These are phyloP conservation scores for Crithidia sp. DNA, from an alignment of 208 protist genomes.

Conservation along the genomic window DNA sequence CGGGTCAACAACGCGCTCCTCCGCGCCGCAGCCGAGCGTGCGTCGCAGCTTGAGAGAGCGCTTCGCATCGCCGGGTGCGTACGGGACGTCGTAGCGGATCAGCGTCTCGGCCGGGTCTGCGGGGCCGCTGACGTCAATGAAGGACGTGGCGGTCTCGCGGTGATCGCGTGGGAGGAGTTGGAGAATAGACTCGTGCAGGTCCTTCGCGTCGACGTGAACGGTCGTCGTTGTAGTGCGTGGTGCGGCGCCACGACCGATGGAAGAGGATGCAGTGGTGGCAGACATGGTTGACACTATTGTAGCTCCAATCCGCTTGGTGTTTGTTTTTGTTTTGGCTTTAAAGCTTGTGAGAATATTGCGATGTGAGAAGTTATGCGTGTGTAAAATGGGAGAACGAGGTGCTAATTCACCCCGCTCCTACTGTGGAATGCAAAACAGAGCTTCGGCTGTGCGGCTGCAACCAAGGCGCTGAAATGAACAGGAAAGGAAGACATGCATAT, in stretches of 20 bases:
- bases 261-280: not conserved
- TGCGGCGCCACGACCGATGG: not conserved
- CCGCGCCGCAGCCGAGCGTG: slow-evolving; percentile 35
- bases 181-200: slow-evolving; percentile 34
- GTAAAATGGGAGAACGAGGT: too few species aligned
- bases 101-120: slow-evolving; percentile 56
- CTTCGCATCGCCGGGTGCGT: slow-evolving; percentile 64
- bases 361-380: too few species aligned
- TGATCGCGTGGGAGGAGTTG: slow-evolving; percentile 35
- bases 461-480: too few species aligned
- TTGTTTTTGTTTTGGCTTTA: not conserved
- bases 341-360: too few species aligned
- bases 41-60: slow-evolving; percentile 64
- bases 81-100: slow-evolving; percentile 85
- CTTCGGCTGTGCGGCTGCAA: too few species aligned
- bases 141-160: slow-evolving; percentile 18
- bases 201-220: not conserved
- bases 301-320: not conserved
- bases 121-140: slow-evolving; percentile 76
- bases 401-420: too few species aligned
- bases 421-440: too few species aligned
- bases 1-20: slow-evolving; percentile 55
- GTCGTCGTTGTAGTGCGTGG: not conserved
- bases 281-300: not conserved
- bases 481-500: too few species aligned